A percentile compares a stretch with the other conserved stretches of the same genome.
phyloP scores from a whole-genome alignment of 768 basidiomycete genomes.

The Kwoniella dendrophila region DNA sequence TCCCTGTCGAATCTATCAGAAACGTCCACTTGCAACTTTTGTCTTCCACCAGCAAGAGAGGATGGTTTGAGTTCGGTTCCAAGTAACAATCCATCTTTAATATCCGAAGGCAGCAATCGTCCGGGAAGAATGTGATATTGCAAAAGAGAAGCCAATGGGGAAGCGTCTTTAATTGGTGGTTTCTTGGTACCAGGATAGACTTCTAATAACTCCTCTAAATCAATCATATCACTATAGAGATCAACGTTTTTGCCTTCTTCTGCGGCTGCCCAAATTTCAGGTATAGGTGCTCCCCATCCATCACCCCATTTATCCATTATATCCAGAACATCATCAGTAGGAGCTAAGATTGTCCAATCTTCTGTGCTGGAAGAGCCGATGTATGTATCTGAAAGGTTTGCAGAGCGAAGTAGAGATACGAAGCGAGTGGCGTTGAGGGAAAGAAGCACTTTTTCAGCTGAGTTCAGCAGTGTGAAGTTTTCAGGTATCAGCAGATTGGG shows the following conservation, averaged over 20 bases:
- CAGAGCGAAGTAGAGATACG: constrained; percentile 82
- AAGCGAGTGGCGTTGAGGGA: constrained; percentile 89
- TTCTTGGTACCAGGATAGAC: constrained; percentile 59
- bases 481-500: constrained; percentile 78
- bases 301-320: constrained; percentile 41
- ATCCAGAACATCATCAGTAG: constrained; percentile 77
- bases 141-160: constrained; percentile 66
- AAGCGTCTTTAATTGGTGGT: constrained; percentile 58
- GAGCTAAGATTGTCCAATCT: constrained; percentile 86
- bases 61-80: constrained; percentile 67
- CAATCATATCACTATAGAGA: background rate
- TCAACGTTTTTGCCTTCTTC: constrained; percentile 9
- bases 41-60: constrained; percentile 58
- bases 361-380: constrained; percentile 48
- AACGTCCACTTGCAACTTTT: constrained; percentile 54
- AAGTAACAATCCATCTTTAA: constrained; percentile 73
- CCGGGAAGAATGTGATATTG: constrained; percentile 92
- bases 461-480: constrained; percentile 75
- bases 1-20: constrained; percentile 44
- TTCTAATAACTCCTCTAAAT: constrained; percentile 42
- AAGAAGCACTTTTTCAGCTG: constrained; percentile 86
- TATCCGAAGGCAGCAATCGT: constrained; percentile 69
- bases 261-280: constrained; percentile 14
- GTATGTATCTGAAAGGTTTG: constrained; percentile 63
- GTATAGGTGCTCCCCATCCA: constrained; percentile 12